Base-by-base conservation (phyloP, 1,139 yeast species). In the Saccharomyces hybrid region DNA sequence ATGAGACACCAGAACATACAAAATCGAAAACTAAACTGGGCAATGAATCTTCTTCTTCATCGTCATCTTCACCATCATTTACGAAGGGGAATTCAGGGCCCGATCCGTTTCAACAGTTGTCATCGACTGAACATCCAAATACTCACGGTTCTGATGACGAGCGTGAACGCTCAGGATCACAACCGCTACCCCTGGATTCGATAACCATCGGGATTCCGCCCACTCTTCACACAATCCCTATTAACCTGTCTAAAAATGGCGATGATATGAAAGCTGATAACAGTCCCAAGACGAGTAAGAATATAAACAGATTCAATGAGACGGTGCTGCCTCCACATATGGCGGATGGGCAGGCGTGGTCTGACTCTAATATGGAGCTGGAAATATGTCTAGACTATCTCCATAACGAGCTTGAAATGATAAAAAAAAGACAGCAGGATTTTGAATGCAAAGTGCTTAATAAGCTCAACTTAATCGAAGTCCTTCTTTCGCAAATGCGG, bases 121-220 rank as follows among this genome's bases (percentile, higher is more conserved):
- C 42, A 16, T 38, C 42, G 5, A 11, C 11, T 4, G 42, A 16
- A 38, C 42, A 16, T 38, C 25, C 13, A 14, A 38, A 38, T 16
- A 4, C 20, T 11, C 5, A 38, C 23, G 11, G 42, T 16, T 38
- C 42, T 16, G 42, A 38, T 16, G 42, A 38, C 3, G 42, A 38
- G 42, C 42, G 5, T 38, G 23, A 20, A 20, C 23, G 4, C 23
- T 28, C 32, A 16, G 26, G 25, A 14, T 11, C 31, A 9, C 55
- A 55, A 47, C 58, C 56, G 6, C 59, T 57, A 16, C 61, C 61
- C 11, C 46, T 58, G 25, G 61, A 58, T 49, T 57, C 59, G 13
- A 57, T 58, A 11, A 55, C 56, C 5, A 47, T 58, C 20, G 61
- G 61, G 14, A 53, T 55, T 42, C 58, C 59, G 9, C 53, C 42